Evolutionary conservation across 2,329 filamentous ascomycete genomes (phyloP).

Genomic region (Fusarium anthophilum): DNA sequence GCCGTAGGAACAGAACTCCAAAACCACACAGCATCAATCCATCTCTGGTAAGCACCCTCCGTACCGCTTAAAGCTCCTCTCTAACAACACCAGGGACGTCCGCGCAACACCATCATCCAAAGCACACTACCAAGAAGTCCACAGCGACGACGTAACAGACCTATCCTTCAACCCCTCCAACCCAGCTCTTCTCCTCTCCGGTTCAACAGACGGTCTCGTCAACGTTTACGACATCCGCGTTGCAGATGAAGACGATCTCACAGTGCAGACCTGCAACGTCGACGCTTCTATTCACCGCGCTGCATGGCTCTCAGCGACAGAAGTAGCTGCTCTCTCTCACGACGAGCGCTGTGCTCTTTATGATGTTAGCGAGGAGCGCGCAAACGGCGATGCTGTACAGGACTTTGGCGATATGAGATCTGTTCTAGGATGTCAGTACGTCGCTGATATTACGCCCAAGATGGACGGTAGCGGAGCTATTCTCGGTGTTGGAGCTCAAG

Average conservation of each 20-base stretch:
- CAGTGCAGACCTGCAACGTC: slow-evolving; percentile 82
- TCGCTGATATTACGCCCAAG: slow-evolving; percentile 72
- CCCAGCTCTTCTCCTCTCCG: slow-evolving; percentile 73
- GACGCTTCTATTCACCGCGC: slow-evolving; percentile 78
- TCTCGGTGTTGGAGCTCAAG: slow-evolving; percentile 72
- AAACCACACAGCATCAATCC: slow-evolving; percentile 68
- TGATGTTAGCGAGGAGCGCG: slow-evolving; percentile 70
- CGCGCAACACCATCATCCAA: slow-evolving; percentile 58
- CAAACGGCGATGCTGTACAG: slow-evolving; percentile 63
- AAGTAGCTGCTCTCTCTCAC: slow-evolving; percentile 78
- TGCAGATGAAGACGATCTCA: slow-evolving; percentile 78
- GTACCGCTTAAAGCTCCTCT: neutral
- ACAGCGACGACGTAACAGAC: slow-evolving; percentile 74
- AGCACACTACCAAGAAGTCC: slow-evolving; percentile 69
- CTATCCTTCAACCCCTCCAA: slow-evolving; percentile 67
- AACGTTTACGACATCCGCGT: slow-evolving; percentile 79
- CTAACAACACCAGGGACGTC: slow-evolving; percentile 60
- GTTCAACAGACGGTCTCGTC: slow-evolving; percentile 82
- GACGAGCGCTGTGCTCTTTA: slow-evolving; percentile 83
- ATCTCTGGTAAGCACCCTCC: slow-evolving; percentile 63
- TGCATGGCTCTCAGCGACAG: slow-evolving; percentile 71
- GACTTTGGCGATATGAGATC: slow-evolving; percentile 76
- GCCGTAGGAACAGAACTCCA: slow-evolving; percentile 79
- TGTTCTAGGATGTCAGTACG: slow-evolving; percentile 76
- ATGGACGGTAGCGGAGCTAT: slow-evolving; percentile 66